Conservation (phyloP, 768 basidiomycete species). For the Tremella mesenterica region DNA sequence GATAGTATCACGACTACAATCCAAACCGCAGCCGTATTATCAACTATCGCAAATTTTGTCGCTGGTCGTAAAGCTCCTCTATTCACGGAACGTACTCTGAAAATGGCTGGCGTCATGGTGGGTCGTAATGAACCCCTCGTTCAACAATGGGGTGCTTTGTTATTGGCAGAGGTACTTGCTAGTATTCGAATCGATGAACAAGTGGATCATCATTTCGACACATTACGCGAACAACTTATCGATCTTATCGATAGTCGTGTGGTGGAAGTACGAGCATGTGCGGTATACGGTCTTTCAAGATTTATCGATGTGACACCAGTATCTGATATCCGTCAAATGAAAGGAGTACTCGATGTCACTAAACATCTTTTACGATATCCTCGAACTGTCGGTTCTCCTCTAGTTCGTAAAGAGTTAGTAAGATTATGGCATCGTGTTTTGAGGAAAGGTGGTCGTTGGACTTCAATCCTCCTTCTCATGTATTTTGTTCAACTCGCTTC, state of each 20-base stretch:
- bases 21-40: slow-evolving; percentile 18
- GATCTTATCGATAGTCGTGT: slow-evolving; percentile 7
- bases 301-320: slow-evolving; percentile 10
- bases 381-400: slow-evolving; percentile 19
- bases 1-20: not conserved
- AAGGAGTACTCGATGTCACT: slow-evolving; percentile 1
- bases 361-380: slow-evolving; percentile 7
- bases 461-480: slow-evolving; percentile 13
- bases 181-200: slow-evolving; percentile 9
- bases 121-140: slow-evolving; percentile 10
- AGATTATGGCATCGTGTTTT: slow-evolving; percentile 12
- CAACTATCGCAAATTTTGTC: slow-evolving; percentile 25
- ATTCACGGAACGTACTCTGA: slow-evolving; percentile 15
- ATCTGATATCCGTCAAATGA: not conserved
- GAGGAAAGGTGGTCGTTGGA: slow-evolving; percentile 11
- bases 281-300: slow-evolving; percentile 25
- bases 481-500: slow-evolving; percentile 4
- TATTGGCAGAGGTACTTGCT: slow-evolving; percentile 23
- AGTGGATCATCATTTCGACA: not conserved
- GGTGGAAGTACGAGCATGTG: slow-evolving; percentile 31
- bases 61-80: slow-evolving; percentile 7
- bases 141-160: slow-evolving; percentile 35
- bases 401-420: slow-evolving; percentile 31
- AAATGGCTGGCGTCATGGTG: slow-evolving; percentile 19
- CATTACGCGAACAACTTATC: slow-evolving; percentile 13